These are phyloP conservation scores for Colletotrichum aenigma DNA, from an alignment of 2,329 filamentous ascomycete genomes.

Conservation along the genomic window DNA sequence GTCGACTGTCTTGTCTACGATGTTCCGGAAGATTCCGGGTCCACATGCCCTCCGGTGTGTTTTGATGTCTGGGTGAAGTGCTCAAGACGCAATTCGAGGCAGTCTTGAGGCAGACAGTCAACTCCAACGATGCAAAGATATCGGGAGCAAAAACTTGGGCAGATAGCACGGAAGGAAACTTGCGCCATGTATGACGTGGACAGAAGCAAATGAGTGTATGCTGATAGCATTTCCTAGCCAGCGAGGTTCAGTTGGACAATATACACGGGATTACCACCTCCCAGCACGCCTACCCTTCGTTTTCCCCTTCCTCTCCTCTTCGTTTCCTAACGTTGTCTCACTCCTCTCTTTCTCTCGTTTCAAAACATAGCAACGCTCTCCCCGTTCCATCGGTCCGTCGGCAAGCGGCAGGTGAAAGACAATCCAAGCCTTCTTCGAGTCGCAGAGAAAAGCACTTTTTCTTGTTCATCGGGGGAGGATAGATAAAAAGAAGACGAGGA, in stretches of 20 bases:
- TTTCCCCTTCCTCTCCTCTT: not conserved
- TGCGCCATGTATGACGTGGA: not conserved
- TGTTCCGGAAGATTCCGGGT: not conserved
- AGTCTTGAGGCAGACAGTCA: not conserved
- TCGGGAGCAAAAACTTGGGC: not conserved
- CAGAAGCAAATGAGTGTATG: not conserved
- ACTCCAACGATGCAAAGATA: not conserved
- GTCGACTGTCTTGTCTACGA: not conserved
- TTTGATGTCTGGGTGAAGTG: not conserved
- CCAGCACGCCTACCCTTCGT: slow-evolving; percentile 20
- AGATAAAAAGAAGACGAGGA: not conserved
- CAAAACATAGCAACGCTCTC: not conserved
- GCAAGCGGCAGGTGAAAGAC: slow-evolving; percentile 1
- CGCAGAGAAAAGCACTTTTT: slow-evolving; percentile 12
- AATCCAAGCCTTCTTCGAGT: not conserved
- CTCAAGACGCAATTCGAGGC: not conserved
- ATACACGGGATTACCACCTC: slow-evolving; percentile 38
- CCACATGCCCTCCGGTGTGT: not conserved
- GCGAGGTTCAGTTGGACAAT: slow-evolving; percentile 32
- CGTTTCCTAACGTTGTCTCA: not conserved
- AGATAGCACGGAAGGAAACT: not conserved
- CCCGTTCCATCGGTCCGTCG: slow-evolving; percentile 4
- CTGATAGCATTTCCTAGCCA: slow-evolving; percentile 18
- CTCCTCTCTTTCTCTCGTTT: not conserved
- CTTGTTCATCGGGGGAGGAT: not conserved